Base-by-base conservation (phyloP, 345 rosid species). In the Salix purpurea region DNA sequence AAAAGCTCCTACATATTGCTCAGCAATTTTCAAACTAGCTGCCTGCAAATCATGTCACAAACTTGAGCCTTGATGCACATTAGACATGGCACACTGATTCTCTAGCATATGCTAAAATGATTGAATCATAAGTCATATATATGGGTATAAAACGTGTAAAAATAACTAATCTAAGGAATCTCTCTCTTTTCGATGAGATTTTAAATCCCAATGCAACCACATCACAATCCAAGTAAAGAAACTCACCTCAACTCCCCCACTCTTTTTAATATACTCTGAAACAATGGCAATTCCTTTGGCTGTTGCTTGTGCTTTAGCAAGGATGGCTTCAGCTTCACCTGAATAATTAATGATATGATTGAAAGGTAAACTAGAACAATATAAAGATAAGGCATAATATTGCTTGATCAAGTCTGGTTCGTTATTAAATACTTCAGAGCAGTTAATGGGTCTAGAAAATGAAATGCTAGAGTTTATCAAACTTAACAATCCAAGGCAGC, bases 321-420 rank as follows among this genome's bases (percentile, higher is more conserved):
- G 77, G 72, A 96, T 92, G 66, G 99, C 98, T 82, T 90, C 91
- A 13, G 97, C 99, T 72, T 93, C 99, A 87, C 99, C 97, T 95
- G 86, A 84, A 75, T 70, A 16, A 48, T 48, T 48, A 48, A 15
- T 48, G 21, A 48, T 16, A 48, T 2, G 54, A 48, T 48, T 48
- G 7, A 5, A 48, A 16, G 54, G 54, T 5, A 58, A 37, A 34
- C 13, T 14, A 34, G 6, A 48, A 48, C 6, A 1, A 16, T 15
- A 16, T 48, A 48, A 48, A 70, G 40, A 10, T 14, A 30, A 23
- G 44, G 30, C 44, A 56, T 7, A 58, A 26, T 40, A 48, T 52
- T 32, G 24, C 70, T 7, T 60, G 23, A 62, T 28, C 18, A 64
- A 65, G 48, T 61, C 34, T 52, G n/a, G 16, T 36, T 30, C 34